Evolutionary conservation across 169 alveolate genomes (phyloP), one percentile per base, ranked within the genome.

Genomic region (Plasmodium yoelii): DNA sequence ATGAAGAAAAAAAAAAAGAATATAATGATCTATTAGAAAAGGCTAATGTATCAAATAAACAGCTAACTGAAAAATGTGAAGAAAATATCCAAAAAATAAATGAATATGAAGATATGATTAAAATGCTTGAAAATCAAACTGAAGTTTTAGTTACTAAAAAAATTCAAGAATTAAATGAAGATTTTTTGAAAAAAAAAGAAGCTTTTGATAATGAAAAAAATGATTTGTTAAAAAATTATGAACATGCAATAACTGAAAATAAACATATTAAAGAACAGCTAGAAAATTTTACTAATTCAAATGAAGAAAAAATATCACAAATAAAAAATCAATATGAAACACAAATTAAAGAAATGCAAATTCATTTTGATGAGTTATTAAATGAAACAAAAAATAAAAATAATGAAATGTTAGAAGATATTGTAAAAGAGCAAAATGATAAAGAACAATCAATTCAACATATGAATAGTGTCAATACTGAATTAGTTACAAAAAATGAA

Each of bases 1-100:
- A 70, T 59, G 68, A 59, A 51, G 39, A 24, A 39, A 86, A 59
- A 46, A 86, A 86, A 46, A 61, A 86, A 15, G 91, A 86, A 49
- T 86, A 69, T 26, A 28, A 49, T 26, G 70, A 86, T 13, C 59
- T 86, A 15, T 53, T 86, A 49, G 91, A 86, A 15, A 86, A 86
- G 19, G 91, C 87, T 7, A 86, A 86, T 53, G 9, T 8, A 7
- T 69, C 57, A 9, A 86, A 86, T 44, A 86, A 86, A 61, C 70
- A 86, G 1, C 18, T 86, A 47, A 86, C 84, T 4, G 53, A 69
- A 9, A 68, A 86, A 60, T 86, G 60, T 51, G 91, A 86, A 59
- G 91, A 86, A 70, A 86, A 86, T 70, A 70, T 86, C 24, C 84
- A 69, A 13, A 86, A 86, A 86, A 86, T 86, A 69, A 69, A 70